Base-by-base conservation (phyloP, 805 yeast genomes). In the Komagataella populi region DNA sequence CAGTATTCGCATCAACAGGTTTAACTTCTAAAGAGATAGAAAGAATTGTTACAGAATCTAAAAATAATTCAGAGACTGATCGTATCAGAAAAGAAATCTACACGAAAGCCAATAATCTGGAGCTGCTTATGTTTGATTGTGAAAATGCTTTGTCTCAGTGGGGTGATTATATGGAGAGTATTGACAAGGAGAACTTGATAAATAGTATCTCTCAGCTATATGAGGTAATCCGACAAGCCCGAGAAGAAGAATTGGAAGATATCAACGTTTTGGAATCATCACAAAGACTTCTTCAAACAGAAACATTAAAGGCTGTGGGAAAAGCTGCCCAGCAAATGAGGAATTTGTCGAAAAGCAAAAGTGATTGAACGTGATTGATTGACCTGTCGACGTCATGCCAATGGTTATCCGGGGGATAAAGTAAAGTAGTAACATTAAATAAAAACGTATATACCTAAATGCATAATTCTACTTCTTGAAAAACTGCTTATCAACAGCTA, bases 1-100 rank as follows among this genome's bases (percentile, higher is more conserved):
- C 96, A 50, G 96, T 89, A 57, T 96, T 96, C 59, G 97, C 96
- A 59, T 86, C 96, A 53, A 87, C 96, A 48, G 97, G 96, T 70
- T 75, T 89, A 68, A 82, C 90, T 58, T 93, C 88, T 64, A 66
- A 84, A 54, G 96, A 89, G 75, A 85, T 89, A 65, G 96, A 88
- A 70, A 79, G 83, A 70, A 83, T 90, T 87, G 91, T 89, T 55
- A 80, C 76, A 70, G 95, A 87, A 61, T 95, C 96, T 62, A 95
- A 87, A 74, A 83, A 83, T 71, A 83, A 74, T 73, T 86, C 88
- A 62, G 89, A 86, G 68, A 80, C 86, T 61, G 97, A 89, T 75
- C 82, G 84, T 75, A 87, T 85, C 55, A 83, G 84, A 70, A 84
- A 84, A 68, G 88, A 83, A 72, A 72, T 89, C 53, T 83, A 90